phyloP scores from a whole-genome alignment of 176 grass and related monocot genomes.

The Aegilops bicornis region DNA sequence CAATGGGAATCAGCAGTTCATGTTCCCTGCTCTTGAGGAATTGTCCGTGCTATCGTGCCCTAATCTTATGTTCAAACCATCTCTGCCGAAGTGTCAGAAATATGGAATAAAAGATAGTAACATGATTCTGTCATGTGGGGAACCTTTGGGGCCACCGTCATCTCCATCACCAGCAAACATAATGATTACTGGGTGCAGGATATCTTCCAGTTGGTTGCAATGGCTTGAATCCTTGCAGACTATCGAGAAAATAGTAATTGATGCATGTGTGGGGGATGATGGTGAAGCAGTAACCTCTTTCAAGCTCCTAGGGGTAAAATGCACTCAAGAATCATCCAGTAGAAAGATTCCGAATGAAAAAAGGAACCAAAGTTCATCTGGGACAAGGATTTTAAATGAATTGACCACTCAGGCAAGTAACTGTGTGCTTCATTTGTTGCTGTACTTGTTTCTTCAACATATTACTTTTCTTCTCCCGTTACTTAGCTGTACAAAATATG shows the following conservation, averaged over 20 bases:
- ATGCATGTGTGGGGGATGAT: slow-evolving; percentile 18
- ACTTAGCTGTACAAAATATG: not conserved
- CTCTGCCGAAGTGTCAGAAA: not conserved
- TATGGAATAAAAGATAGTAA: slow-evolving; percentile 36
- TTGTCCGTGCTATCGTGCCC: slow-evolving; percentile 22
- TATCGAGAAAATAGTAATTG: not conserved
- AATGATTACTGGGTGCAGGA: slow-evolving; percentile 12
- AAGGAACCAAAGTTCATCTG: not conserved
- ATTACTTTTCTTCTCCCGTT: not conserved
- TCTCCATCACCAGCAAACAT: slow-evolving; percentile 8
- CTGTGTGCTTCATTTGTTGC: not conserved
- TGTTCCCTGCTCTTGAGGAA: slow-evolving; percentile 34
- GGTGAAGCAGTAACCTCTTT: not conserved
- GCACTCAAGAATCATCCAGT: not conserved
- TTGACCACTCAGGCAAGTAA: not conserved
- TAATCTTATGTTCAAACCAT: slow-evolving; percentile 25
- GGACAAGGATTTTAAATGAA: slow-evolving; percentile 4
- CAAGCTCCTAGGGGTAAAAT: not conserved
- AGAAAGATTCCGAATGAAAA: not conserved
- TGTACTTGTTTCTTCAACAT: not conserved
- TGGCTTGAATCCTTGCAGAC: not conserved
- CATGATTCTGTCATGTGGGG: slow-evolving; percentile 2
- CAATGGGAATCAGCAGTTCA: slow-evolving; percentile 13
- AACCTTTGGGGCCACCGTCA: slow-evolving; percentile 26
- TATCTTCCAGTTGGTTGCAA: not conserved